Evolutionary conservation across 108 stramenopile species (phyloP).

Genomic region (Nitzschia sp.): DNA sequence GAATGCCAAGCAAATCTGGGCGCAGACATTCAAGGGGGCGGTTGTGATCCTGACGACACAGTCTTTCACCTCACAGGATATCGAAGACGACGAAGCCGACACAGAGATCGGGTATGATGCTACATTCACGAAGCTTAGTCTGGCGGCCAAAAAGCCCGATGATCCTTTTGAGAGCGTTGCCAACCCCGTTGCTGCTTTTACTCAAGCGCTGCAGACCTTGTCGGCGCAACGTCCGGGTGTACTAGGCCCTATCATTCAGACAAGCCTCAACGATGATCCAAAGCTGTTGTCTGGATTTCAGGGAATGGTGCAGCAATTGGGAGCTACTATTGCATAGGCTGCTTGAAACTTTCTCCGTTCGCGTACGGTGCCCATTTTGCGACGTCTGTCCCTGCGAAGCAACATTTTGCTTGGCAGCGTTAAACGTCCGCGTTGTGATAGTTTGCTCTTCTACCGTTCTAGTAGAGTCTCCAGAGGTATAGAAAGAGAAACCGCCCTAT

Average conservation of each 20-base stretch:
- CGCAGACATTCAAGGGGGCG: slow-evolving; percentile 40
- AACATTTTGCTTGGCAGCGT: too few relatives aligned
- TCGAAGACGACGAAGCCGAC: slow-evolving; percentile 51
- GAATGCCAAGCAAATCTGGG: slow-evolving; percentile 50
- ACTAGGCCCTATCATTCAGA: slow-evolving; percentile 63
- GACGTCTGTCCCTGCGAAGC: not conserved
- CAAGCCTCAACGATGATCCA: slow-evolving; percentile 54
- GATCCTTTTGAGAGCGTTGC: slow-evolving; percentile 74
- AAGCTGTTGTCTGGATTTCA: slow-evolving; percentile 67
- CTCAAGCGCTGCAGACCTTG: slow-evolving; percentile 44
- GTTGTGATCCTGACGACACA: slow-evolving; percentile 59
- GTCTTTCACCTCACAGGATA: slow-evolving; percentile 28
- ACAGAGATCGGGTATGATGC: slow-evolving; percentile 69
- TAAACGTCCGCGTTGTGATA: too few relatives aligned
- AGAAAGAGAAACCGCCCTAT: too few relatives aligned
- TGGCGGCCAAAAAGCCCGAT: slow-evolving; percentile 56
- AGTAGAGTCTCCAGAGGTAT: too few relatives aligned
- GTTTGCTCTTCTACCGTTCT: too few relatives aligned
- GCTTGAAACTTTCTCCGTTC: too few relatives aligned
- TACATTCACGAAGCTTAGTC: slow-evolving; percentile 67
- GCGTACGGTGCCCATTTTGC: not conserved
- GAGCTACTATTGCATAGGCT: slow-evolving; percentile 20
- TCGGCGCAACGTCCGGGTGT: slow-evolving; percentile 54
- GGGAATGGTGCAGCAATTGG: slow-evolving; percentile 43
- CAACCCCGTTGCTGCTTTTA: slow-evolving; percentile 57